Evolutionary conservation across 192 early-diverging fungal genomes (phyloP).

Genomic region (Oehlia diaphana): DNA sequence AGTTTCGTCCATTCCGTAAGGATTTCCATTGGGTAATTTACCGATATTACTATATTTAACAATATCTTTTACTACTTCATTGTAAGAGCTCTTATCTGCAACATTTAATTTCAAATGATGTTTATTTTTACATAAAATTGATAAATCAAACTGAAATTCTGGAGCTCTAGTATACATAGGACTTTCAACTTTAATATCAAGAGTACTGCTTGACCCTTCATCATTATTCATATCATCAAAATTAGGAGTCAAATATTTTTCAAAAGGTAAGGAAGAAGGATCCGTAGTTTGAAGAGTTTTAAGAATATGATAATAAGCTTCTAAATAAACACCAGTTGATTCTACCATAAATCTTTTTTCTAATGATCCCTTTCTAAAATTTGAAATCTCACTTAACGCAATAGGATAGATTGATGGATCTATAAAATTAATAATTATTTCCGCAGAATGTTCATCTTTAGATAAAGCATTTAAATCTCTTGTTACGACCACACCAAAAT

Average conservation of each 20-base stretch:
- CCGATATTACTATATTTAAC: neutral
- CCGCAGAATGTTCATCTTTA: conserved; percentile 1
- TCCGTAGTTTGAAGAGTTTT: conserved; percentile 36
- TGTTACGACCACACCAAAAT: conserved; percentile 39
- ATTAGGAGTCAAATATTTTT: conserved; percentile 35
- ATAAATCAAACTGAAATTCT: neutral
- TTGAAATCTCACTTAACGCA: conserved; percentile 19
- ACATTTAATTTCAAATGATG: neutral
- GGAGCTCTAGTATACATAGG: conserved; percentile 26
- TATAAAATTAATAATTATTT: conserved; percentile 35
- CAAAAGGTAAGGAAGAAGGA: conserved; percentile 41
- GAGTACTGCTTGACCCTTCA: too few relatives aligned
- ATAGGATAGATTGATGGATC: conserved; percentile 33
- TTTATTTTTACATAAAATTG: neutral
- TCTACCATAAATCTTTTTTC: conserved; percentile 41
- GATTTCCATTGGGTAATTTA: too few relatives aligned
- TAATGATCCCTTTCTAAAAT: too few relatives aligned
- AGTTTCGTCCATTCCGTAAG: neutral
- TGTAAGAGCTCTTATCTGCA: neutral
- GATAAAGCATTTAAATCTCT: conserved; percentile 36
- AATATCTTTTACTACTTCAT: neutral
- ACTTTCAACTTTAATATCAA: neutral
- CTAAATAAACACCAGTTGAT: conserved; percentile 38
- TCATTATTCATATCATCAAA: neutral
- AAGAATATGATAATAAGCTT: conserved; percentile 36